phyloP scores from a whole-genome alignment of 768 basidiomycete species.

The Dendrothele bispora region DNA sequence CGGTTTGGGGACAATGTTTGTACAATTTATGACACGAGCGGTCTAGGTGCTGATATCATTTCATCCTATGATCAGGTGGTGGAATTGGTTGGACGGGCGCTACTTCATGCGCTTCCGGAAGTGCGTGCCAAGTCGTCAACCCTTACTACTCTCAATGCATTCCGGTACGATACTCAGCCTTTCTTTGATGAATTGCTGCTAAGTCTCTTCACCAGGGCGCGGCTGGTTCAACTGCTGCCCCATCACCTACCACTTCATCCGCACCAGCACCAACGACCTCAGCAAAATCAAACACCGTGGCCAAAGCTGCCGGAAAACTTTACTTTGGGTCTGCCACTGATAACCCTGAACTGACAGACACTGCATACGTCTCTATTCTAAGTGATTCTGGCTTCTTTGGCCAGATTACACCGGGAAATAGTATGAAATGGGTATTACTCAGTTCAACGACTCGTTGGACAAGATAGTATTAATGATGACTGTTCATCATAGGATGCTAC shows the following conservation, averaged over 20 bases:
- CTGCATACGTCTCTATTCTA: constrained; percentile 38
- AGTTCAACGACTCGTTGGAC: not conserved
- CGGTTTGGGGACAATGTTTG: constrained; percentile 36
- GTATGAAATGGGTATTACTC: constrained; percentile 54
- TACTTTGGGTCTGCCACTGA: constrained; percentile 55
- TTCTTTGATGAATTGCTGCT: not conserved
- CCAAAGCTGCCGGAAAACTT: constrained; percentile 42
- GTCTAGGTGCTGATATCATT: not conserved
- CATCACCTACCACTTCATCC: constrained; percentile 10
- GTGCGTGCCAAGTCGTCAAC: constrained; percentile 36
- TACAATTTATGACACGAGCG: too few species aligned
- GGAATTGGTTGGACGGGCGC: constrained; percentile 28
- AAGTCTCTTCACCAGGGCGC: not conserved
- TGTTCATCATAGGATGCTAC: constrained; percentile 31
- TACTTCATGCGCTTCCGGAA: constrained; percentile 41
- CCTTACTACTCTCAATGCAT: constrained; percentile 47
- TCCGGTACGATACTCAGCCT: constrained; percentile 22
- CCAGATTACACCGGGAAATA: constrained; percentile 50
- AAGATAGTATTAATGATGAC: not conserved
- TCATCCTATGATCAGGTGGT: constrained; percentile 19
- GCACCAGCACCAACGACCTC: constrained; percentile 18
- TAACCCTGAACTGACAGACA: constrained; percentile 44
- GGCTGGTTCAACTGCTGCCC: not conserved
- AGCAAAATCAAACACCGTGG: constrained; percentile 27
- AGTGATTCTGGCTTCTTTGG: constrained; percentile 39